phyloP scores from a whole-genome alignment of 805 yeast genomes.

The Saccharomycopsis guyanensis region DNA sequence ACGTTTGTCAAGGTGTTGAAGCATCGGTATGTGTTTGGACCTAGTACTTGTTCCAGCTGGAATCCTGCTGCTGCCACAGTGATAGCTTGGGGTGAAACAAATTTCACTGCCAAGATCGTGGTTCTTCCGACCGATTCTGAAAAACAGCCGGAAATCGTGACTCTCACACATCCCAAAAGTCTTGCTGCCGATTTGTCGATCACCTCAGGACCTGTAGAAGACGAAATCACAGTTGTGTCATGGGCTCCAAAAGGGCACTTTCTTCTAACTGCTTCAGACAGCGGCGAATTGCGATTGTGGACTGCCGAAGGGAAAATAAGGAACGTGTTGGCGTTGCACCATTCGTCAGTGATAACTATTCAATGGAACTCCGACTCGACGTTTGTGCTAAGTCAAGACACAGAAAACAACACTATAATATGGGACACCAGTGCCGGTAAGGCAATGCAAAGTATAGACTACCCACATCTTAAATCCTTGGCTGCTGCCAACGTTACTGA shows the following conservation, averaged over 20 bases:
- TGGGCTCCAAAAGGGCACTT: slow-evolving; percentile 66
- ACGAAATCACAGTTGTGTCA: slow-evolving; percentile 31
- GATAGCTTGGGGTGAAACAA: slow-evolving; percentile 48
- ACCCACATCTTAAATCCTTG: slow-evolving; percentile 21
- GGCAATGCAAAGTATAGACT: slow-evolving; percentile 40
- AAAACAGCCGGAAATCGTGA: slow-evolving; percentile 25
- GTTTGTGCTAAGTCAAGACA: slow-evolving; percentile 53
- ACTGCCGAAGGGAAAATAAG: slow-evolving; percentile 57
- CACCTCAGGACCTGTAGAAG: background rate
- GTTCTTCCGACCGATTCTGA: slow-evolving; percentile 27
- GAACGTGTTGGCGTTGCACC: slow-evolving; percentile 46
- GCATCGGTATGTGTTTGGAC: slow-evolving; percentile 33
- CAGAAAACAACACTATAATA: slow-evolving; percentile 42
- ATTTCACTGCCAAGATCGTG: slow-evolving; percentile 39
- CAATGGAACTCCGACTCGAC: slow-evolving; percentile 55
- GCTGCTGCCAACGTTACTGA: slow-evolving; percentile 7
- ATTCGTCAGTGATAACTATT: slow-evolving; percentile 45
- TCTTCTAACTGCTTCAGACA: slow-evolving; percentile 55
- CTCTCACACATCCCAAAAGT: slow-evolving; percentile 31
- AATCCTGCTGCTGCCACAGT: slow-evolving; percentile 40
- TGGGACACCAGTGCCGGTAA: slow-evolving; percentile 61
- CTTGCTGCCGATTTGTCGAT: slow-evolving; percentile 20
- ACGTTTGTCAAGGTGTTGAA: slow-evolving; percentile 28
- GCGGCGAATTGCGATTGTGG: slow-evolving; percentile 80
- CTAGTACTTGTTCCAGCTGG: slow-evolving; percentile 47